Base-by-base conservation (phyloP, 2,329 filamentous ascomycete genomes). In the Neophaeococcomyces mojaviensis region DNA sequence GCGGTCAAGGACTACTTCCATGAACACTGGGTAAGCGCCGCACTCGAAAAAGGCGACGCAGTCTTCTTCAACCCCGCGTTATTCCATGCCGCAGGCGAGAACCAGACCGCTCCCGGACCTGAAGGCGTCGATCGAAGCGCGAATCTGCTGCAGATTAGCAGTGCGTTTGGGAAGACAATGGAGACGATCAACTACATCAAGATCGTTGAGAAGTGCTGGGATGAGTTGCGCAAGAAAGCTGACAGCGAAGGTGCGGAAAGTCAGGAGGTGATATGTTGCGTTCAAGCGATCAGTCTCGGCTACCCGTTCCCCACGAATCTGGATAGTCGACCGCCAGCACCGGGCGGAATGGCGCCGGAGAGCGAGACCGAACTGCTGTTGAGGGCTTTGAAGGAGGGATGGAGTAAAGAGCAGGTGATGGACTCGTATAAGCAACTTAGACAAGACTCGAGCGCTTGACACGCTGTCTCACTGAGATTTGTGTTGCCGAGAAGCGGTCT, bases 281-380 rank as follows among this genome's bases (percentile, higher is more conserved):
- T 81, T 0, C 58, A 63, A 3, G 72, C 75, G 10, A 61, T 81
- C 4, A 75, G 65, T 0, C 73, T 80, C 28, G 78, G 76, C 0
- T 81, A 81, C 58, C 72, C 77, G 1, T 82, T 82, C 49, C 78
- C 78, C 0, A 81, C 77, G 4, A 81, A 82, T 58, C 52, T 82
- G 39, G 78, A 82, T 55, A 68, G 62, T 2, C 68, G 77, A 39
- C 71, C 76, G 1, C 78, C 78, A 0, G 71, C 68, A 24, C 70
- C 70, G 1, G 71, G 71, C 35, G 77, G 72, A 0, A 79, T 81
- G 78, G 76, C 77, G 8, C 78, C 78, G 2, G 70, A 73, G 55
- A 78, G 73, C 49, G 77, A 81, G 61, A 72, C 79, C 55, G 70
- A 76, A 44, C 35, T 79, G 10, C 49, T 81, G 24, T 37, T 67